These are phyloP conservation scores for Xylariaceae sp. DNA, from an alignment of 2,329 filamentous ascomycete species.

Conservation along the genomic window DNA sequence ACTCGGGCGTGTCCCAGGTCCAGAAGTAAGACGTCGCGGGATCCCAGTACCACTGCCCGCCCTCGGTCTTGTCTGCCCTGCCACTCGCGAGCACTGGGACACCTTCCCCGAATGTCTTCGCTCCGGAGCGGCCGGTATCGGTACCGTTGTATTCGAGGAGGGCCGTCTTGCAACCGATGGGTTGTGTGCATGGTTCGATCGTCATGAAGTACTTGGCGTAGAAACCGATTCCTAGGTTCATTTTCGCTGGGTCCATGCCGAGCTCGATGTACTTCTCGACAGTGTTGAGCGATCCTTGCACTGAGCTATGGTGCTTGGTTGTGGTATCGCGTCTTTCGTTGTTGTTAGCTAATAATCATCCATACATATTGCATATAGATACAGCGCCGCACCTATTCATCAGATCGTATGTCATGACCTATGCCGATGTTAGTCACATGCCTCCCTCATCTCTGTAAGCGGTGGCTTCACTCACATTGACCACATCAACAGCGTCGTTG, in stretches of 20 bases:
- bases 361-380: not conserved
- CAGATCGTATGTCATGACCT: constrained; percentile 49
- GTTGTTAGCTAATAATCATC: constrained; percentile 53
- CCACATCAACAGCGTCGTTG: constrained; percentile 65
- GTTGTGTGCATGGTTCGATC: constrained; percentile 46
- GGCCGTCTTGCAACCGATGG: constrained; percentile 62
- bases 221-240: constrained; percentile 71
- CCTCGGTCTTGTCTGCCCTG: constrained; percentile 61
- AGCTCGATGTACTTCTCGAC: constrained; percentile 66
- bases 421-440: constrained; percentile 6
- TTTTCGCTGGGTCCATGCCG: constrained; percentile 57
- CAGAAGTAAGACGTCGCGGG: constrained; percentile 66
- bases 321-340: constrained; percentile 70
- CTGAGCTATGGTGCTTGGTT: constrained; percentile 71
- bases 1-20: constrained; percentile 72
- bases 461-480: constrained; percentile 56
- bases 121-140: constrained; percentile 58
- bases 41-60: constrained; percentile 76
- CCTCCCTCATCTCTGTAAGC: not conserved
- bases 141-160: constrained; percentile 64
- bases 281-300: constrained; percentile 59
- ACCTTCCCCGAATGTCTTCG: constrained; percentile 56
- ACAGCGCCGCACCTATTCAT: constrained; percentile 36
- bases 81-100: constrained; percentile 47
- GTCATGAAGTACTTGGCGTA: constrained; percentile 71